Conservation (phyloP, 306 rosid species). For the Erythrophleum fordii region DNA sequence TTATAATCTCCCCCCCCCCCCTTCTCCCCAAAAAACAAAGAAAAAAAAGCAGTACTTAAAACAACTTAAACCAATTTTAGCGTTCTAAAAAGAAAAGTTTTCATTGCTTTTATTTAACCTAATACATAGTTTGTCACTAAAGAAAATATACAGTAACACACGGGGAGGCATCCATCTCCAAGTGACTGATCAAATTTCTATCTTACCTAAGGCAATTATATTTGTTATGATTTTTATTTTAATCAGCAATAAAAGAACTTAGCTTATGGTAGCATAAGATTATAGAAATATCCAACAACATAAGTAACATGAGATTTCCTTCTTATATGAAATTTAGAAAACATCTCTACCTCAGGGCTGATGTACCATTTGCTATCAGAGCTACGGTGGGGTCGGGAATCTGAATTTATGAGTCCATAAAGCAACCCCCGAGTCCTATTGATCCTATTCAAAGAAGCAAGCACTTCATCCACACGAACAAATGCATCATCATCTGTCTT, state of each 20-base stretch:
- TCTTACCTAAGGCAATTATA: background rate
- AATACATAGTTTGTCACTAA: background rate
- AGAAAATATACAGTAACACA: conserved; percentile 14
- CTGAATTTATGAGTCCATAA: conserved; percentile 90
- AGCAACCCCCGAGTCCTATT: conserved; percentile 65
- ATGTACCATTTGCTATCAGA: conserved; percentile 97
- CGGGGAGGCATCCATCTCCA: background rate
- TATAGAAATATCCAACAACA: conserved; percentile 3
- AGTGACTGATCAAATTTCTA: conserved; percentile 7
- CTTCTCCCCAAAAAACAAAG: no score
- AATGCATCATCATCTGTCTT: conserved; percentile 99
- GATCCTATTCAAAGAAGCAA: conserved; percentile 69
- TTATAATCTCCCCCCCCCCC: no score
- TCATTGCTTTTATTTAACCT: conserved; percentile 22
- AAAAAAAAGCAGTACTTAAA: no score
- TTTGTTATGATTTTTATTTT: background rate
- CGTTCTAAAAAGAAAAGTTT: background rate
- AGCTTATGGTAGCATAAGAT: background rate
- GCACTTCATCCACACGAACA: conserved; percentile 89
- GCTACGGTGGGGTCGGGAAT: conserved; percentile 84
- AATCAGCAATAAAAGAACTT: background rate
- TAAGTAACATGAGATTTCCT: background rate
- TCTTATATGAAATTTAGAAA: conserved; percentile 1
- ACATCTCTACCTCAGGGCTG: conserved; percentile 72
- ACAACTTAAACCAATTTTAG: background rate